Conservation (phyloP, 1,284 basidiomycete species). For the Moniliophthora roreri region DNA sequence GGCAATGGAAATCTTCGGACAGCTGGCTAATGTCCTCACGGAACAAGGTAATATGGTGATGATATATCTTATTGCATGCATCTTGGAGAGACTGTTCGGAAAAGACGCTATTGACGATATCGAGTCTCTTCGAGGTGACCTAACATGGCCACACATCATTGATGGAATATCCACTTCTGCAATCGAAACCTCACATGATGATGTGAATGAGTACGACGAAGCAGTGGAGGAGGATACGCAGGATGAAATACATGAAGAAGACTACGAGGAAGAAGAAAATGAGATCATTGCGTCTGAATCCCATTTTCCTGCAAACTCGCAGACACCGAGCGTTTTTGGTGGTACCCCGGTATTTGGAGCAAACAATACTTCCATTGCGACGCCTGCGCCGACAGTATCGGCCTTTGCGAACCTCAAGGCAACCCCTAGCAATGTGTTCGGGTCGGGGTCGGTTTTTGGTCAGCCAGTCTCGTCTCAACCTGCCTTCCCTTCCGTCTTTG, state of each 20-base stretch:
- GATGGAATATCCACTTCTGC: slow-evolving; percentile 58
- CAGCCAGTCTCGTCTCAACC: not conserved
- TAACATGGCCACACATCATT: slow-evolving; percentile 72
- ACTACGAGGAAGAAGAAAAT: slow-evolving; percentile 1
- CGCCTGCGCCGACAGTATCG: slow-evolving; percentile 7
- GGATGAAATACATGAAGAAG: slow-evolving; percentile 5
- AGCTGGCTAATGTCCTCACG: slow-evolving; percentile 53
- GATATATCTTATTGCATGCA: slow-evolving; percentile 76
- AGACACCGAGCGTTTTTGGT: not conserved
- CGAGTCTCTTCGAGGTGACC: slow-evolving; percentile 65
- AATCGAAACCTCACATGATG: slow-evolving; percentile 21
- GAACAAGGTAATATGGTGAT: slow-evolving; percentile 62
- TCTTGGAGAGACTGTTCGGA: slow-evolving; percentile 71
- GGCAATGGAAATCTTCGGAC: slow-evolving; percentile 68
- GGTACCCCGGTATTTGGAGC: slow-evolving; percentile 9
- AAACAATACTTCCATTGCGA: slow-evolving; percentile 1
- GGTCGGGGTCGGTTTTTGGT: slow-evolving; percentile 2
- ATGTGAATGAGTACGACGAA: slow-evolving; percentile 18
- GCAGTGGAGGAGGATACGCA: slow-evolving; percentile 15
- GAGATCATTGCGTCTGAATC: slow-evolving; percentile 9
- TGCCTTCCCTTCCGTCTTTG: not conserved
- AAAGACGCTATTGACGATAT: slow-evolving; percentile 74
- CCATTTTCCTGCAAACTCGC: not conserved
- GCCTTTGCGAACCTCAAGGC: slow-evolving; percentile 12
- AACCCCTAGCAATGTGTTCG: slow-evolving; percentile 18